Evolutionary conservation across 2,329 filamentous ascomycete species (phyloP).

Genomic region (Gyromitra esculenta): DNA sequence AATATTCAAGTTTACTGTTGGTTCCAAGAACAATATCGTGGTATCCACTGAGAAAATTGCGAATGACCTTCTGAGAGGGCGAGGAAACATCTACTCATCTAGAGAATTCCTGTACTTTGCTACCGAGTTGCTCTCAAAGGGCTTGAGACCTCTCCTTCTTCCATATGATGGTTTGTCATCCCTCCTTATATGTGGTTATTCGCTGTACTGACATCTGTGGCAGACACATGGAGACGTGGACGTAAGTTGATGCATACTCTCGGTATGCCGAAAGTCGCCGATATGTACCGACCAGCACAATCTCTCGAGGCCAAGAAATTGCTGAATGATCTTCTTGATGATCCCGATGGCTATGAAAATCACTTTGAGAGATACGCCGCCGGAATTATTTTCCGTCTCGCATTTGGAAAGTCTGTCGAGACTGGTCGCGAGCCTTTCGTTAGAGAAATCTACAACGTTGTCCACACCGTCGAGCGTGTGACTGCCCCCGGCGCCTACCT

Average conservation of each 20-base stretch:
- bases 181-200: neutral
- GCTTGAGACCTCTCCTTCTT: constrained; percentile 38
- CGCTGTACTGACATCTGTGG: constrained; percentile 8
- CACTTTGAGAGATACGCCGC: constrained; percentile 62
- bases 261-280: constrained; percentile 58
- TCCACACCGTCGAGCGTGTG: constrained; percentile 60
- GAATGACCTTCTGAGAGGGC: constrained; percentile 62
- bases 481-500: constrained; percentile 60
- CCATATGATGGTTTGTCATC: constrained; percentile 58
- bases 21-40: constrained; percentile 60
- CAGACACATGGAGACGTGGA: constrained; percentile 58
- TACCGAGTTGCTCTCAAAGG: constrained; percentile 58
- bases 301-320: constrained; percentile 59
- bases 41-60: constrained; percentile 62
- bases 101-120: constrained; percentile 60
- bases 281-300: constrained; percentile 56
- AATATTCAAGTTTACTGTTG: constrained; percentile 63
- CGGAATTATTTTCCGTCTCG: constrained; percentile 62
- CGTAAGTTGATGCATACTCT: constrained; percentile 58
- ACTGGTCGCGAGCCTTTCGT: constrained; percentile 59
- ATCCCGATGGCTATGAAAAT: constrained; percentile 60
- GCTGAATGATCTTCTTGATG: constrained; percentile 59
- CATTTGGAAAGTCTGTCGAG: constrained; percentile 60
- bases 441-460: constrained; percentile 59
- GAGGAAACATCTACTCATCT: constrained; percentile 61